Evolutionary conservation across 345 rosid genomes (phyloP).

Genomic region (Carallia brachiata): DNA sequence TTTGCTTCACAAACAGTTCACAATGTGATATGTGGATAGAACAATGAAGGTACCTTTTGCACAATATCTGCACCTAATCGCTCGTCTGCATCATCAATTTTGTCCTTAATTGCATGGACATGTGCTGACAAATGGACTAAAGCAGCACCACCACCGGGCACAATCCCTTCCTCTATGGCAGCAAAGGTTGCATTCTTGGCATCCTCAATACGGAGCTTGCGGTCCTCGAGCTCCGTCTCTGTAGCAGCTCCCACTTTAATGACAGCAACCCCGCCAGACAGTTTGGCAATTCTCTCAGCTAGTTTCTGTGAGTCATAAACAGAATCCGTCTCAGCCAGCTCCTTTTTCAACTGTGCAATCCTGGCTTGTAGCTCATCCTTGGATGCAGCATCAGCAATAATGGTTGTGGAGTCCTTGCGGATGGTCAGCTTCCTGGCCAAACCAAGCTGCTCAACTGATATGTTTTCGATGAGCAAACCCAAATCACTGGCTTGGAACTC

Average conservation of each 20-base stretch:
- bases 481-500: constrained; percentile 88
- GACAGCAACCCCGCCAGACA: constrained; percentile 98
- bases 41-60: constrained; percentile 62
- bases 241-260: constrained; percentile 99
- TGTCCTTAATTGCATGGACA: constrained; percentile 75
- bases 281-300: constrained; percentile 93
- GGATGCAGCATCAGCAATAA: constrained; percentile 93
- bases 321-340: constrained; percentile 86
- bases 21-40: too few relatives aligned
- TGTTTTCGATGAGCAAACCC: constrained; percentile 73
- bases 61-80: constrained; percentile 92
- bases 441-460: constrained; percentile 83
- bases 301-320: constrained; percentile 83
- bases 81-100: constrained; percentile 74
- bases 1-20: too few relatives aligned
- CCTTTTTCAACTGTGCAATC: constrained; percentile 79
- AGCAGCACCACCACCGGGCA: constrained; percentile 97
- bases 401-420: constrained; percentile 74
- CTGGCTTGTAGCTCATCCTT: constrained; percentile 90
- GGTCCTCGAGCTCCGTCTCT: constrained; percentile 96
- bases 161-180: constrained; percentile 97
- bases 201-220: constrained; percentile 92
- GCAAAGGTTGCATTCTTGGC: constrained; percentile 99
- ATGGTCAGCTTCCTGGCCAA: constrained; percentile 77
- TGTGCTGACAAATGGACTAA: constrained; percentile 70